Evolutionary conservation across 805 yeast species (phyloP), one percentile per base, ranked within the genome.

Genomic region (Ogataea siamensis): DNA sequence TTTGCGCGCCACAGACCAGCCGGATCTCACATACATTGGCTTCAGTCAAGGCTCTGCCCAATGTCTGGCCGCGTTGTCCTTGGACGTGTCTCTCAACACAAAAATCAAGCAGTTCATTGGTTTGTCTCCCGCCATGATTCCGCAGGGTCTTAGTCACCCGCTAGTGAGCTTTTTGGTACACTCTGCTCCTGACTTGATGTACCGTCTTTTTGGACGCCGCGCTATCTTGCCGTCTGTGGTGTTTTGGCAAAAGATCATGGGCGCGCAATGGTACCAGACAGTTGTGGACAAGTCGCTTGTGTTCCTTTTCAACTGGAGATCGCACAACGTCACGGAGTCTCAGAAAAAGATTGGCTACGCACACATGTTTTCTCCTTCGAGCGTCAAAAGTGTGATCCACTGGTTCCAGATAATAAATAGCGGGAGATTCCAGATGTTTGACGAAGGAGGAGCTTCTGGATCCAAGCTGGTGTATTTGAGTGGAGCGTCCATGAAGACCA

Each of bases 31-130:
- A 1, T 89, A 87, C 54, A 73, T 91, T 47, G 98, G 97, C 1
- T 91, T 91, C 54, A 80, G 89, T 17, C 98, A 89, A 60, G 98
- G 98, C 14, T 80, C 95, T 0, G 95, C 97, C 1, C 97, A 91
- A 60, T 87, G 87, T 28, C 81, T 89, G 59, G 96, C 95, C 0
- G 73, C 94, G 8, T 65, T 87, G 15, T 75, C 93, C 0, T 52
- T 80, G 12, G 77, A 80, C 54, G 79, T 82, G 6, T 68, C 70
- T 2, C 67, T 89, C 40, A 86, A 85, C 58, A 49, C 60, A 60
- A 70, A 71, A 40, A 64, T 74, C 32, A 72, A 71, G 23, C 53
- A 58, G 35, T 82, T 89, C 46, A 76, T 89, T 40, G 96, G 95
- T 2, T 74, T 89, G 30, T 86, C 96, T 0, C 98, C 98, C 0